A percentile compares a stretch with the other conserved stretches of the same genome.
Evolutionary conservation across 2,329 filamentous ascomycete species (phyloP).

Genomic region (Exophiala sp.): DNA sequence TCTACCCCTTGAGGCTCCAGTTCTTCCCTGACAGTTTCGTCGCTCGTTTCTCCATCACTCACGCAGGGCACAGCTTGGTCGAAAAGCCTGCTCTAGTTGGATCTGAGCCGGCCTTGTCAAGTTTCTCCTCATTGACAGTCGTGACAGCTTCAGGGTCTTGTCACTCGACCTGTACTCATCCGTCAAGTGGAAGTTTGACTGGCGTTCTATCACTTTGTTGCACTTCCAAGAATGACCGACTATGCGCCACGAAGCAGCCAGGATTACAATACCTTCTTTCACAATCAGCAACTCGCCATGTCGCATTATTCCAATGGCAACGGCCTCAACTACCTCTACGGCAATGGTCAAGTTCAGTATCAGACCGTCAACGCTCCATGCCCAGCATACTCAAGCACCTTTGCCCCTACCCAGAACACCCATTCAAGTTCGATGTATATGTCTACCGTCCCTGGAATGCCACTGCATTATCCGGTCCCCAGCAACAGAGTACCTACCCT

Average conservation of each 20-base stretch:
- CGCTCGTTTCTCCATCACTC: neutral
- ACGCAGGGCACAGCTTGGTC: neutral
- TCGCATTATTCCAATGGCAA: slow-evolving; percentile 31
- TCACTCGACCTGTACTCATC: slow-evolving; percentile 15
- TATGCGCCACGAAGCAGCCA: slow-evolving; percentile 39
- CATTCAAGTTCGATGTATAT: slow-evolving; percentile 33
- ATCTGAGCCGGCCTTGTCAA: slow-evolving; percentile 10
- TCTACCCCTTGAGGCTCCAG: neutral
- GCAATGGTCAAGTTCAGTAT: slow-evolving; percentile 29
- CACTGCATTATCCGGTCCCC: slow-evolving; percentile 33
- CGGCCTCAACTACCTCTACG: slow-evolving; percentile 28
- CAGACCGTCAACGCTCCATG: slow-evolving; percentile 31
- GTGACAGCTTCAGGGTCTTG: slow-evolving; percentile 15
- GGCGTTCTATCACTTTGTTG: slow-evolving; percentile 14
- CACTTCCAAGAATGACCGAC: slow-evolving; percentile 35
- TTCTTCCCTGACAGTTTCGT: neutral
- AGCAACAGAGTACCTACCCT: slow-evolving; percentile 31
- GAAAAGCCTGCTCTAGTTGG: too few species aligned
- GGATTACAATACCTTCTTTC: slow-evolving; percentile 30
- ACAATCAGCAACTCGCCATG: slow-evolving; percentile 26
- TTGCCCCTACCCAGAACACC: slow-evolving; percentile 35
- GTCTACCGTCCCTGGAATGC: slow-evolving; percentile 32
- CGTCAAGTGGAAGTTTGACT: slow-evolving; percentile 18
- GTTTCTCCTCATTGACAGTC: slow-evolving; percentile 19
- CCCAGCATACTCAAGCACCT: slow-evolving; percentile 38